A percentile compares a stretch with the other conserved stretches of the same genome.
Evolutionary conservation across 2,329 filamentous ascomycete genomes (phyloP).

Genomic region (Trichoderma polysporum): DNA sequence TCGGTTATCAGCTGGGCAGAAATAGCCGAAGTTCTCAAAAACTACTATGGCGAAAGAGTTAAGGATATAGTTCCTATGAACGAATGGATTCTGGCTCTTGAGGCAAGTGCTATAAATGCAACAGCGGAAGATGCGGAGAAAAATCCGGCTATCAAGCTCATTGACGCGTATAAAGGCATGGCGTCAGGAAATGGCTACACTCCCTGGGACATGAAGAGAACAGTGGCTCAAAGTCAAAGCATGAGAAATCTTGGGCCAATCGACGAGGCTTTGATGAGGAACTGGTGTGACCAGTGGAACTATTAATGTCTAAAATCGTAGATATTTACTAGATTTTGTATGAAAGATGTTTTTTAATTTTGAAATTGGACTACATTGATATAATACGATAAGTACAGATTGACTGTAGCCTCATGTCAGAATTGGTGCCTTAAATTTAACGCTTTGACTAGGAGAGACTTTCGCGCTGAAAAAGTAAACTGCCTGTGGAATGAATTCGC

Average conservation of each 20-base stretch:
- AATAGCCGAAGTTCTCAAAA: slow-evolving; percentile 41
- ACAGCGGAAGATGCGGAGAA: slow-evolving; percentile 37
- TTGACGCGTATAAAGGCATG: slow-evolving; percentile 47
- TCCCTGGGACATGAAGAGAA: slow-evolving; percentile 42
- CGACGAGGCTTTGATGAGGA: slow-evolving; percentile 44
- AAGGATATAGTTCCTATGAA: slow-evolving; percentile 40
- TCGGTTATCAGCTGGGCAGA: slow-evolving; percentile 39
- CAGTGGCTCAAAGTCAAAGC: slow-evolving; percentile 41
- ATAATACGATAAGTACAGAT: too few relatives aligned
- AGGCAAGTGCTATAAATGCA: slow-evolving; percentile 36
- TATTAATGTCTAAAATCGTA: background rate
- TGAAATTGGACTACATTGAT: too few relatives aligned
- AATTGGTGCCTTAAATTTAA: too few relatives aligned
- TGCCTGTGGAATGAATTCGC: too few relatives aligned
- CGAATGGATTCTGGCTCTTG: slow-evolving; percentile 48
- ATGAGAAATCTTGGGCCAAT: slow-evolving; percentile 43
- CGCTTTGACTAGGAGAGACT: too few relatives aligned
- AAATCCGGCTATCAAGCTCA: slow-evolving; percentile 52
- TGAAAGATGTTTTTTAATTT: background rate
- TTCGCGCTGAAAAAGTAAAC: too few relatives aligned
- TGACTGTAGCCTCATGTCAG: too few relatives aligned
- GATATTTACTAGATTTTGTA: background rate
- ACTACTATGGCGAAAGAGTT: slow-evolving; percentile 42
- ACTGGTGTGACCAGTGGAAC: slow-evolving; percentile 50
- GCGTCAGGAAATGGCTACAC: slow-evolving; percentile 27